These are phyloP conservation scores for Coffea eugenioides DNA, from an alignment of 257 asterid species.

Conservation along the genomic window DNA sequence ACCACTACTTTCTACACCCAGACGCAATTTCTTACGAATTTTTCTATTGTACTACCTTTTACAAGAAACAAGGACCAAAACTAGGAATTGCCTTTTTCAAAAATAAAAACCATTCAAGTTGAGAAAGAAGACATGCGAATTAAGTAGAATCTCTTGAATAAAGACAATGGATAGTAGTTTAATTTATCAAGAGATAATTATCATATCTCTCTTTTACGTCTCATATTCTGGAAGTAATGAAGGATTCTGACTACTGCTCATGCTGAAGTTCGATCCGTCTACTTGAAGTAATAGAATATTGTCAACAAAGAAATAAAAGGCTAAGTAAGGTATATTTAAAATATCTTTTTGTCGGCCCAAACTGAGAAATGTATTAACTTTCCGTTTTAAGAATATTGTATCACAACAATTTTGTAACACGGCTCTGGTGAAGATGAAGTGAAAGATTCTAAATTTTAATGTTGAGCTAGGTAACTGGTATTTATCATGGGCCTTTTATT, in stretches of 20 bases:
- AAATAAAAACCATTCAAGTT: slow-evolving; percentile 29
- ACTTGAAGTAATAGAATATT: background rate
- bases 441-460: too few species aligned
- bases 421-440: too few species aligned
- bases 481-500: background rate
- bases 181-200: slow-evolving; percentile 19
- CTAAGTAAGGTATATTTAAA: too few species aligned
- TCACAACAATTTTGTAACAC: too few species aligned
- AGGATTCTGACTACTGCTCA: slow-evolving; percentile 4
- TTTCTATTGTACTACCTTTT: slow-evolving; percentile 3
- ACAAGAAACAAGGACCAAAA: slow-evolving; percentile 21
- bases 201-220: slow-evolving; percentile 36
- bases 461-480: too few species aligned
- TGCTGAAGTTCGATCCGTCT: slow-evolving; percentile 3
- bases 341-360: too few species aligned
- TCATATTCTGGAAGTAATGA: slow-evolving; percentile 35
- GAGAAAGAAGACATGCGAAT: slow-evolving; percentile 64
- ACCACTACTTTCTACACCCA: background rate
- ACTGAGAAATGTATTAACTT: too few species aligned
- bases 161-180: slow-evolving; percentile 25
- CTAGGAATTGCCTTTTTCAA: slow-evolving; percentile 23
- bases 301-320: background rate
- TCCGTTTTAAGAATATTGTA: too few species aligned
- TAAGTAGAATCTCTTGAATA: slow-evolving; percentile 49
- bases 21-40: background rate